Conservation (phyloP, 352 stramenopile genomes). For the Pythium utonaiense region DNA sequence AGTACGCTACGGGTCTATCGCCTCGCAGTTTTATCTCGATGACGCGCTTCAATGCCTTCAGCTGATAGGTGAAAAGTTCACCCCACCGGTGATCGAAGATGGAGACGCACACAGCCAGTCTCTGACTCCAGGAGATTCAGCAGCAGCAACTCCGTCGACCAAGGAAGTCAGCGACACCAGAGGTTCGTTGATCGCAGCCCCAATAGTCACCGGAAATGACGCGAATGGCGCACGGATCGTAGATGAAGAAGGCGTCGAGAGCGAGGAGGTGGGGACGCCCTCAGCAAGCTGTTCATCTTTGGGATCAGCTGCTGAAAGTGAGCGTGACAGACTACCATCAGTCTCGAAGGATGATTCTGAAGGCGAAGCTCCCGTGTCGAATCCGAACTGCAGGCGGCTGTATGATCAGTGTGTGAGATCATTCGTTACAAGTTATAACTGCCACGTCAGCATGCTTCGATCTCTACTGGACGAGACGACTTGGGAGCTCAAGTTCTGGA, state of each 20-base stretch:
- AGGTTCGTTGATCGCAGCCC: too few species aligned
- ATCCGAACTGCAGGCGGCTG: not conserved
- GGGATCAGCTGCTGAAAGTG: not conserved
- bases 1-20: slow-evolving; percentile 3
- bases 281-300: not conserved
- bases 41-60: slow-evolving; percentile 14
- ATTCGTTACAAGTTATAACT: slow-evolving; percentile 9
- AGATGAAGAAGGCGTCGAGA: not conserved
- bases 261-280: not conserved
- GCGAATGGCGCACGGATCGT: too few species aligned
- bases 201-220: too few species aligned
- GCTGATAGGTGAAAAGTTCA: not conserved
- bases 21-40: slow-evolving; percentile 13
- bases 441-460: not conserved
- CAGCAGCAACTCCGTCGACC: not conserved
- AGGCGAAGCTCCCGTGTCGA: not conserved
- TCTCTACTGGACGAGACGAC: not conserved
- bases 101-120: not conserved
- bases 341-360: not conserved
- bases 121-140: not conserved
- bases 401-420: not conserved
- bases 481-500: slow-evolving; percentile 10
- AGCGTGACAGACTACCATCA: not conserved
- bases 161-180: not conserved
- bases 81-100: slow-evolving; percentile 4